Conservation (phyloP, 352 stramenopile species). For the Phytopythium montanum region DNA sequence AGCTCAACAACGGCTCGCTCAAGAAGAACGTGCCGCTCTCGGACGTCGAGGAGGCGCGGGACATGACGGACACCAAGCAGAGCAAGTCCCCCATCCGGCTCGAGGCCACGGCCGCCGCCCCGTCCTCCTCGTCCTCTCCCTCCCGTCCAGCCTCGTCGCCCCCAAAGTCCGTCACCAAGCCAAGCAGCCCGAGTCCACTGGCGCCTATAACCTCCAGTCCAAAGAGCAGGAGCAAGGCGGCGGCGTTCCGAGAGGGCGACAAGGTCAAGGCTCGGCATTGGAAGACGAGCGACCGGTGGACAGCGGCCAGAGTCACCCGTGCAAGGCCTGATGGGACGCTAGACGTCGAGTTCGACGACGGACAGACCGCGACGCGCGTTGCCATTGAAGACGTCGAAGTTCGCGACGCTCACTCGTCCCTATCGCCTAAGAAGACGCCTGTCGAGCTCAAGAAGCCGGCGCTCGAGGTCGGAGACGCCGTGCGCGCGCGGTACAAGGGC, state of each 20-base stretch:
- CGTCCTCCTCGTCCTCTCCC: constrained; percentile 6
- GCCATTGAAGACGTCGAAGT: constrained; percentile 15
- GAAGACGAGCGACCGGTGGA: constrained; percentile 70
- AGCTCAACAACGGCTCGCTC: constrained; percentile 57
- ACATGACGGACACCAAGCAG: constrained; percentile 31
- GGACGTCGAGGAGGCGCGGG: constrained; percentile 45
- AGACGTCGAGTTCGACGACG: constrained; percentile 62
- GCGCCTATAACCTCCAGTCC: constrained; percentile 11
- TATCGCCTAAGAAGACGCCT: constrained; percentile 16
- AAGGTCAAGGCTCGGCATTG: constrained; percentile 31
- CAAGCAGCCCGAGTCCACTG: constrained; percentile 9
- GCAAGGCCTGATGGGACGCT: constrained; percentile 55
- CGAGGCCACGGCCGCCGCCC: constrained; percentile 7
- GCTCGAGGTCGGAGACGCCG: constrained; percentile 27
- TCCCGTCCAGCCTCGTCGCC: neutral
- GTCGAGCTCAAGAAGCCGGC: neutral
- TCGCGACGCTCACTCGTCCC: neutral
- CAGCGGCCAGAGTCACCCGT: constrained; percentile 49
- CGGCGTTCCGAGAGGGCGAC: constrained; percentile 13
- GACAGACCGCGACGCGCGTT: constrained; percentile 38
- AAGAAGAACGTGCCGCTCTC: constrained; percentile 66
- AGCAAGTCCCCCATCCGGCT: constrained; percentile 51
- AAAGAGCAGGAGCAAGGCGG: neutral
- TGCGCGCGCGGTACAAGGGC: constrained; percentile 40
- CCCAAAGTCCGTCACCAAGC: neutral